These are phyloP conservation scores for Vaccinium darrowii DNA, from an alignment of 148 eudicot genomes.

Conservation along the genomic window DNA sequence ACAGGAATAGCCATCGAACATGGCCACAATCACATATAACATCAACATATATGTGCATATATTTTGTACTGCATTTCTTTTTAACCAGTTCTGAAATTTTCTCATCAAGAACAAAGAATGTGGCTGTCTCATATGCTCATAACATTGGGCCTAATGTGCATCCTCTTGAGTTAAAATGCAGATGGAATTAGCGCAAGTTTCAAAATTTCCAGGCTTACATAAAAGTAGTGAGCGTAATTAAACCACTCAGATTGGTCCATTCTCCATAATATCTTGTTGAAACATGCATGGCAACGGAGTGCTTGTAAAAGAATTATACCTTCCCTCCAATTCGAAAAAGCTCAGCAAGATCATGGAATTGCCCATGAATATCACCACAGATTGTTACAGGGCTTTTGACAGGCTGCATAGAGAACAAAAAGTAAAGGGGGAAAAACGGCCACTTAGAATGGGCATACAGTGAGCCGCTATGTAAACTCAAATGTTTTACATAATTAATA, in stretches of 20 bases:
- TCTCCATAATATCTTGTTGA: neutral
- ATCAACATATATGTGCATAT: no score
- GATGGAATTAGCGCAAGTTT: constrained; percentile 3
- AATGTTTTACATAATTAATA: neutral
- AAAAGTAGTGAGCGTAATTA: neutral
- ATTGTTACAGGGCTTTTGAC: constrained; percentile 97
- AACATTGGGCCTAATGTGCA: neutral
- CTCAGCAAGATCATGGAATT: constrained; percentile 98
- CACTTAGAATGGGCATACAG: neutral
- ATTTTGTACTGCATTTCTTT: neutral
- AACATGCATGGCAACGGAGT: neutral
- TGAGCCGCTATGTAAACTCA: neutral
- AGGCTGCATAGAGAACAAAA: constrained; percentile 51
- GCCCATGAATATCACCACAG: constrained; percentile 98
- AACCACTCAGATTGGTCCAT: neutral
- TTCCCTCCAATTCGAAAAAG: constrained; percentile 95
- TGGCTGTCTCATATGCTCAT: neutral
- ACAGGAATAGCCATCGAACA: no score
- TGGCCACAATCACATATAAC: no score
- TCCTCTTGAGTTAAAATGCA: neutral
- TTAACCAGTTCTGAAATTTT: neutral
- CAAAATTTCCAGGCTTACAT: neutral
- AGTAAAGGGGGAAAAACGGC: neutral
- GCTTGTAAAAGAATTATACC: constrained; percentile 35
- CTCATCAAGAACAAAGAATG: constrained; percentile 1